Evolutionary conservation across 2,329 filamentous ascomycete genomes (phyloP).

Genomic region (Aquanectria penicillioides): DNA sequence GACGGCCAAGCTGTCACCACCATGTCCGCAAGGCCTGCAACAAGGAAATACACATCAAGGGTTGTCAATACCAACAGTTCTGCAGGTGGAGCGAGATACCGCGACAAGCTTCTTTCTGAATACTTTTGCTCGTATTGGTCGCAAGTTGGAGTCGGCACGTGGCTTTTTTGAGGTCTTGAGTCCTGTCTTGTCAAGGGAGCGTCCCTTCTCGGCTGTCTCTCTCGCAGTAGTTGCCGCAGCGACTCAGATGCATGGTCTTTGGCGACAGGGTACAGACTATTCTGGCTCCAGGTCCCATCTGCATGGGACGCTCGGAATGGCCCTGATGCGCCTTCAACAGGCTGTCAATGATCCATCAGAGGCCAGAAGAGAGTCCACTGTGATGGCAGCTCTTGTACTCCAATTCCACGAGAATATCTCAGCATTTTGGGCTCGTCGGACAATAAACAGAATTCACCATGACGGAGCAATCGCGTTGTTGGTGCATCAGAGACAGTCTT

Average conservation of each 20-base stretch:
- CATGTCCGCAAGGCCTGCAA: background rate
- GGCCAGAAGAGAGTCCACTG: conserved; percentile 9
- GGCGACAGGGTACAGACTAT: conserved; percentile 5
- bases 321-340: conserved; percentile 11
- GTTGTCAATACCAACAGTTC: conserved; percentile 1
- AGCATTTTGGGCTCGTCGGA: background rate
- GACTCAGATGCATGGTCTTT: conserved; percentile 10
- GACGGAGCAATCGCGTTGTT: conserved; percentile 18
- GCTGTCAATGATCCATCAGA: conserved; percentile 8
- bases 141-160: conserved; percentile 11
- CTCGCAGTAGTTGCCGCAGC: conserved; percentile 19
- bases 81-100: conserved; percentile 12
- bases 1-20: background rate
- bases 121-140: conserved; percentile 13
- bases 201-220: conserved; percentile 7
- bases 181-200: conserved; percentile 14
- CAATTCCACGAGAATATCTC: conserved; percentile 24
- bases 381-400: conserved; percentile 15
- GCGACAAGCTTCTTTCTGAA: conserved; percentile 20
- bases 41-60: background rate
- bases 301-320: background rate
- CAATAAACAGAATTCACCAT: conserved; percentile 10
- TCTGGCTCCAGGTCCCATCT: background rate
- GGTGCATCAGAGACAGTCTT: conserved; percentile 1
- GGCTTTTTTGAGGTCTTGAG: conserved; percentile 24